Conservation (phyloP, 768 basidiomycete genomes). For the Boletus pseudopeckii region DNA sequence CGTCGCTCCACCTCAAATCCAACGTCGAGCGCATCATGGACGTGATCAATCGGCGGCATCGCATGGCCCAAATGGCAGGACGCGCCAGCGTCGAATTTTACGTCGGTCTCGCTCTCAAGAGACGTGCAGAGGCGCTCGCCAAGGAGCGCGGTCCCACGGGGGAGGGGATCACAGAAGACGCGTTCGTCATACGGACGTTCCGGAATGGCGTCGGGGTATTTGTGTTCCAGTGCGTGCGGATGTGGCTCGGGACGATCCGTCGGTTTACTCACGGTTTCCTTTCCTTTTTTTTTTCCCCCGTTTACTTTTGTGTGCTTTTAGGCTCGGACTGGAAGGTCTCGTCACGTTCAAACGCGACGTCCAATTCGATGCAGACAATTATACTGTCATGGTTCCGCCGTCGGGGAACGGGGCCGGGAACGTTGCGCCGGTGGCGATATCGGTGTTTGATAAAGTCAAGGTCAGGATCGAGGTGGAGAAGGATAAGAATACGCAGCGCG, state of each 20-base stretch:
- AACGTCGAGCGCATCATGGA: conserved; percentile 85
- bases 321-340: conserved; percentile 90
- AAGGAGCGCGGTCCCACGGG: conserved; percentile 28
- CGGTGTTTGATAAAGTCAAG: conserved; percentile 90
- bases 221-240: conserved; percentile 72
- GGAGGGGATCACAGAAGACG: conserved; percentile 65
- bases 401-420: background rate
- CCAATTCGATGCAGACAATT: conserved; percentile 89
- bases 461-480: conserved; percentile 94
- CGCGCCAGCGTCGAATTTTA: conserved; percentile 97
- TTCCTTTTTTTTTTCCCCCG: too few relatives aligned
- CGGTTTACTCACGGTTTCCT: background rate
- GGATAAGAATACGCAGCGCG: conserved; percentile 90
- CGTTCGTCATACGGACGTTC: conserved; percentile 92
- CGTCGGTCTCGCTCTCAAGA: conserved; percentile 87
- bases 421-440: conserved; percentile 53
- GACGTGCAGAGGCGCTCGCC: conserved; percentile 42
- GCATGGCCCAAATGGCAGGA: conserved; percentile 97
- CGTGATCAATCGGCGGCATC: conserved; percentile 86
- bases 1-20: conserved; percentile 81
- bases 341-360: conserved; percentile 91
- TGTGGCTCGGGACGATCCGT: background rate
- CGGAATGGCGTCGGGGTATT: conserved; percentile 96
- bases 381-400: conserved; percentile 70
- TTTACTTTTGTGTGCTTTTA: conserved; percentile 26